These are phyloP conservation scores for Trichosporon ovoides DNA, from an alignment of 1,284 basidiomycete genomes.

Conservation along the genomic window DNA sequence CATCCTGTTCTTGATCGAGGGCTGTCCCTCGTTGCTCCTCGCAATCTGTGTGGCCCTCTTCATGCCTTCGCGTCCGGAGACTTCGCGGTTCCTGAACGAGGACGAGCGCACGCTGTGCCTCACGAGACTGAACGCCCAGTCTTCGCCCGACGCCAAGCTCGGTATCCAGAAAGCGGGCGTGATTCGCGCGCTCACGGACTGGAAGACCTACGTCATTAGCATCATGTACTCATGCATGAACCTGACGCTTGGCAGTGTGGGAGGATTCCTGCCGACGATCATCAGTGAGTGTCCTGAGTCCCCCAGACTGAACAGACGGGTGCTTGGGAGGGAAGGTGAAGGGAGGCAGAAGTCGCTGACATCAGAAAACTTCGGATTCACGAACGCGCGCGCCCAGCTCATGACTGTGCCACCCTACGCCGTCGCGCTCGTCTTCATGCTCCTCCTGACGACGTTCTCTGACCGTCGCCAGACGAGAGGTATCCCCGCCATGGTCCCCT, in stretches of 20 bases:
- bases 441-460: slow-evolving; percentile 61
- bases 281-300: slow-evolving; percentile 50
- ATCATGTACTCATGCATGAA: slow-evolving; percentile 64
- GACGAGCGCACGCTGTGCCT: slow-evolving; percentile 67
- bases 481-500: slow-evolving; percentile 43
- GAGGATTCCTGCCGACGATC: slow-evolving; percentile 79
- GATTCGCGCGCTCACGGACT: slow-evolving; percentile 62
- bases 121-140: slow-evolving; percentile 66
- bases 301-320: too few relatives aligned
- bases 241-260: slow-evolving; percentile 68
- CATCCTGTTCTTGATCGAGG: slow-evolving; percentile 55
- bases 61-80: slow-evolving; percentile 72
- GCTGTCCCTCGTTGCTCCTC: slow-evolving; percentile 56
- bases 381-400: slow-evolving; percentile 52
- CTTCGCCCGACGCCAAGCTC: slow-evolving; percentile 55
- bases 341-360: background rate
- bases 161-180: slow-evolving; percentile 50
- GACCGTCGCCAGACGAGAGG: slow-evolving; percentile 67
- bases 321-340: background rate
- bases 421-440: slow-evolving; percentile 56
- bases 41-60: slow-evolving; percentile 62
- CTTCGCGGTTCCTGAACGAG: slow-evolving; percentile 63
- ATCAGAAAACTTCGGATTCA: slow-evolving; percentile 47
- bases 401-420: slow-evolving; percentile 34
- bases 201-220: slow-evolving; percentile 56